phyloP scores from a whole-genome alignment of 1,284 basidiomycete genomes.

The Dichomitus squalens region DNA sequence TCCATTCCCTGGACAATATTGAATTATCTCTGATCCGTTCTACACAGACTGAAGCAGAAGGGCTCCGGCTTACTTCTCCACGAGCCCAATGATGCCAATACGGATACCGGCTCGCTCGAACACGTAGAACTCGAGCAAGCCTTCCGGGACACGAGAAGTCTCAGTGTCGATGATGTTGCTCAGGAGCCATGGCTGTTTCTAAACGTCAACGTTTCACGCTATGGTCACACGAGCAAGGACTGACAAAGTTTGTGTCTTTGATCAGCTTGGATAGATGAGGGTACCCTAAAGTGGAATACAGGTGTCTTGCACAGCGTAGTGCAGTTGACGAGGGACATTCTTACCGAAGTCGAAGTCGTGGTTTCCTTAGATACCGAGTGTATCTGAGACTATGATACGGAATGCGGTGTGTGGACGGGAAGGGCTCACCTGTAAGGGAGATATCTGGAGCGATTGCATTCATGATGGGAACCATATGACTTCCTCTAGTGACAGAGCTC shows the following conservation, averaged over 20 bases:
- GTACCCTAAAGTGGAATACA: constrained; percentile 56
- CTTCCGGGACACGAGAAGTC: constrained; percentile 59
- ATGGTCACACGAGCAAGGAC: constrained; percentile 32
- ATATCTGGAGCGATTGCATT: constrained; percentile 74
- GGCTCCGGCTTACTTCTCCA: constrained; percentile 64
- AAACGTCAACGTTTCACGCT: constrained; percentile 1
- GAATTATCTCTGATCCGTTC: neutral
- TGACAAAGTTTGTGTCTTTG: constrained; percentile 65
- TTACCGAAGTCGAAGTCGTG: constrained; percentile 82
- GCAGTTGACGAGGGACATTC: neutral
- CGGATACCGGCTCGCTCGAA: constrained; percentile 69
- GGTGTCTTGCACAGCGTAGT: neutral
- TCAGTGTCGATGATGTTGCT: constrained; percentile 73
- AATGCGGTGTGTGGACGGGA: neutral
- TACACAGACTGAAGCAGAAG: neutral
- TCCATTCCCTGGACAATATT: constrained; percentile 69
- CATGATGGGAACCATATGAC: constrained; percentile 90
- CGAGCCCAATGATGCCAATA: constrained; percentile 81
- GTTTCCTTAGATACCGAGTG: constrained; percentile 56
- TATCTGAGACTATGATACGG: neutral
- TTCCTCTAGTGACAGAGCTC: constrained; percentile 86
- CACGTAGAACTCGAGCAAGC: constrained; percentile 61
- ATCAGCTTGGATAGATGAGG: constrained; percentile 80
- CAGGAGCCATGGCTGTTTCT: constrained; percentile 67
- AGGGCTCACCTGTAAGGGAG: constrained; percentile 57